These are phyloP conservation scores for Starmera caribaea DNA, from an alignment of 805 yeast species.

Conservation along the genomic window DNA sequence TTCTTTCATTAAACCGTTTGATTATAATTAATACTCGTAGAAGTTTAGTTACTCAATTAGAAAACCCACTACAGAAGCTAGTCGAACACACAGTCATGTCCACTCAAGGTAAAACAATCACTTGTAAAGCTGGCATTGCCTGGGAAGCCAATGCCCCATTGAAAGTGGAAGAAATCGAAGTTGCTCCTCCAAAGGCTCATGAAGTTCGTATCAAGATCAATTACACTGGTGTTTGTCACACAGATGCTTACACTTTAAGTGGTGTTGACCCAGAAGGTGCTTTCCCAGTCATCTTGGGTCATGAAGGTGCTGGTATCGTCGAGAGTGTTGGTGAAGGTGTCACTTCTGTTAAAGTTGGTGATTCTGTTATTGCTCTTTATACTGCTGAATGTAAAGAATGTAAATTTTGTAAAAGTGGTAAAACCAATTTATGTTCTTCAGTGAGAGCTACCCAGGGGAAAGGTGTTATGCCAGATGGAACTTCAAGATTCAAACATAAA, in stretches of 20 bases:
- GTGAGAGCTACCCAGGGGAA: conserved; percentile 97
- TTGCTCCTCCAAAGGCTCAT: conserved; percentile 90
- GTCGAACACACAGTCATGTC: conserved; percentile 1
- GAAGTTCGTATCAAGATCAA: conserved; percentile 89
- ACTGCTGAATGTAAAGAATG: conserved; percentile 96
- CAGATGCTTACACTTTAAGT: conserved; percentile 93
- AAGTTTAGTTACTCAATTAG: too few relatives aligned
- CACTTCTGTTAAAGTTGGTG: conserved; percentile 83
- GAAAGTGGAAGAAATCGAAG: conserved; percentile 78
- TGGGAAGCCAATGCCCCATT: conserved; percentile 90
- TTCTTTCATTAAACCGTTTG: too few relatives aligned
- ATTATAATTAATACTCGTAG: too few relatives aligned
- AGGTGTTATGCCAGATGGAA: conserved; percentile 98
- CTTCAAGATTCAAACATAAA: conserved; percentile 71
- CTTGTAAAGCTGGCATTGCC: conserved; percentile 94
- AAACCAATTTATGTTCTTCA: conserved; percentile 93
- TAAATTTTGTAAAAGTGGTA: conserved; percentile 89
- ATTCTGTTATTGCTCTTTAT: conserved; percentile 86
- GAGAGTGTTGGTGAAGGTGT: conserved; percentile 95
- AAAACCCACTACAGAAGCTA: too few relatives aligned
- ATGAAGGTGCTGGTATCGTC: conserved; percentile 97
- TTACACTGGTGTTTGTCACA: conserved; percentile 95
- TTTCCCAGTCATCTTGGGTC: conserved; percentile 90
- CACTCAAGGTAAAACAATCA: conserved; percentile 40
- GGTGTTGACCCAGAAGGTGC: conserved; percentile 96